Evolutionary conservation across 495 filamentous ascomycete species (phyloP).

Genomic region (Lepidopterella palustris): DNA sequence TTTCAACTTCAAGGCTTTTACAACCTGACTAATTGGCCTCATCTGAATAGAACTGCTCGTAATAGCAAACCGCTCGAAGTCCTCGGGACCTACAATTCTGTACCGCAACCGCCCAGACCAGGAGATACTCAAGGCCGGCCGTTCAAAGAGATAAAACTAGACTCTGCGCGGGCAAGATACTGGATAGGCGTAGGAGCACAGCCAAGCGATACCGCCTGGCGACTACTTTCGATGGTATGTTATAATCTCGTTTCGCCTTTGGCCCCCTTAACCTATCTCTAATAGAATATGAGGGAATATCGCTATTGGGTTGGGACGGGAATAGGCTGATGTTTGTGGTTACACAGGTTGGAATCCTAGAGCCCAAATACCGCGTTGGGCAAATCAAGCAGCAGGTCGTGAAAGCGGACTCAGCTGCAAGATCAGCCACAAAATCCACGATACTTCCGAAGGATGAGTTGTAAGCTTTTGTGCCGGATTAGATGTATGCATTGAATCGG

Average conservation of each 20-base stretch:
- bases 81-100: conserved; percentile 86
- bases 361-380: not conserved
- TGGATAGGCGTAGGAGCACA: conserved; percentile 97
- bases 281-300: not conserved
- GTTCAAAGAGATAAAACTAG: conserved; percentile 85
- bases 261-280: not conserved
- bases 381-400: not conserved
- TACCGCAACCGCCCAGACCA: conserved; percentile 67
- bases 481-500: not conserved
- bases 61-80: conserved; percentile 88
- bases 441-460: not conserved
- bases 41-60: conserved; percentile 57
- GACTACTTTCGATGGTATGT: conserved; percentile 73
- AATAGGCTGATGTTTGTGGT: not conserved
- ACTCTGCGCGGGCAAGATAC: conserved; percentile 75
- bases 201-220: conserved; percentile 81
- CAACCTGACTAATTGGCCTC: not conserved
- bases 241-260: not conserved
- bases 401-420: not conserved
- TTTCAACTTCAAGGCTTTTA: not conserved
- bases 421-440: not conserved
- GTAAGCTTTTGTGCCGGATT: not conserved
- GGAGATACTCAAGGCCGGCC: conserved; percentile 59
- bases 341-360: not conserved
- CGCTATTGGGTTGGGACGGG: not conserved